Evolutionary conservation across 768 basidiomycete species (phyloP), one percentile per base, ranked within the genome.

Genomic region (Hortiboletus campestris): DNA sequence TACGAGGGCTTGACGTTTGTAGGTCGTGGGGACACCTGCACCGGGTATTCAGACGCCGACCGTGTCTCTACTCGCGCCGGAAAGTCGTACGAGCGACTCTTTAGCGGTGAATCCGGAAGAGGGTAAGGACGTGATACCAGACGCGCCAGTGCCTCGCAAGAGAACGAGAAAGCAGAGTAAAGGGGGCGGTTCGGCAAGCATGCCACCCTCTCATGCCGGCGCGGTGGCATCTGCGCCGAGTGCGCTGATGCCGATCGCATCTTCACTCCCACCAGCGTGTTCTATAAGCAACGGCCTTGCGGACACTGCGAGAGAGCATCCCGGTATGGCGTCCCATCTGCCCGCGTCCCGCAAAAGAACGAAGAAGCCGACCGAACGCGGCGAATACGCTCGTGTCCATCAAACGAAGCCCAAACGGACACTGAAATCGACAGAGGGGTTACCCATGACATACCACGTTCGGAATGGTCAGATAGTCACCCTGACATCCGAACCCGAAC

Each of bases 401-500:
- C 43, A 22, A 14, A 53, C 55, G 16, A 42, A 46, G 13, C 6
- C 1, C 11, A 43, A 44, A 41, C 51, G 31, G 25, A 25, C 1
- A 6, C 6, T 6, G 13, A 47, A 36, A 11, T 10, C 13, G 2
- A 55, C 31, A 22, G 19, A 14, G 3, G 38, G 6, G n/a, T 5
- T 43, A 0, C 32, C 20, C 13, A 22, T 22, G 13, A 65, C 28
- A 20, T 55, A 54, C 19, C 57, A 63, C 22, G 43, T 67, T 7
- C 57, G 52, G 47, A 55, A 50, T 3, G 66, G 67, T 0, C 57
- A 54, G 39, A 32, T 68, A 2, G 67, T 66, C 7, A 12, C 38
- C 2, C 3, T 57, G 7, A 43, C 40, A 6, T 20, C 40, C 13
- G 39, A 40, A 29, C 14, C 36, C 2, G 34, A 22, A 17, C 11